These are phyloP conservation scores for Botryotinia convoluta DNA, from an alignment of 2,329 filamentous ascomycete species.

Conservation along the genomic window DNA sequence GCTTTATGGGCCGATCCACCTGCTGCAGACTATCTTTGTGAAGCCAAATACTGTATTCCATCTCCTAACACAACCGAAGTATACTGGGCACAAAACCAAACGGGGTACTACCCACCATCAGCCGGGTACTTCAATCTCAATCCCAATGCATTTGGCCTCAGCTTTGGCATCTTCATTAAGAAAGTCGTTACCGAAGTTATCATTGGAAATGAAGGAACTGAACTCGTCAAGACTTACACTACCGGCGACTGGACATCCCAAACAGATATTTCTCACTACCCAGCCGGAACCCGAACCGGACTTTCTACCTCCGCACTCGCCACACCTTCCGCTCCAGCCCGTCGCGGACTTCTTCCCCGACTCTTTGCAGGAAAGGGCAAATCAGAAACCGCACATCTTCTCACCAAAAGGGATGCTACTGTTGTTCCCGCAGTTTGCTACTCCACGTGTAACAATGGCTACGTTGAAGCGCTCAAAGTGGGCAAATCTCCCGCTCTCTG, in stretches of 20 bases:
- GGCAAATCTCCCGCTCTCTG: conserved; percentile 53
- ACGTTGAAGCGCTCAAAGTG: conserved; percentile 44
- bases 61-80: conserved; percentile 35
- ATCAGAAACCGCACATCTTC: neutral
- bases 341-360: neutral
- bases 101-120: conserved; percentile 51
- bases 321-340: neutral
- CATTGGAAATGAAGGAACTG: conserved; percentile 22
- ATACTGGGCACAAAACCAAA: conserved; percentile 46
- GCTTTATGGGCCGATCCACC: conserved; percentile 44
- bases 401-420: conserved; percentile 43
- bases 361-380: neutral
- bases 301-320: conserved; percentile 13
- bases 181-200: conserved; percentile 41
- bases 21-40: conserved; percentile 41
- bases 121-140: conserved; percentile 64
- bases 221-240: conserved; percentile 43
- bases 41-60: conserved; percentile 42
- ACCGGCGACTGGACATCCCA: conserved; percentile 58
- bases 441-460: conserved; percentile 50
- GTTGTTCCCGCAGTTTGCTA: conserved; percentile 51
- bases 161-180: conserved; percentile 58
- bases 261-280: conserved; percentile 45
- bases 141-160: conserved; percentile 60
- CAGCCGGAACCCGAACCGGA: conserved; percentile 16